phyloP scores from a whole-genome alignment of 2,329 filamentous ascomycete species.

The Corynespora cassiicola region DNA sequence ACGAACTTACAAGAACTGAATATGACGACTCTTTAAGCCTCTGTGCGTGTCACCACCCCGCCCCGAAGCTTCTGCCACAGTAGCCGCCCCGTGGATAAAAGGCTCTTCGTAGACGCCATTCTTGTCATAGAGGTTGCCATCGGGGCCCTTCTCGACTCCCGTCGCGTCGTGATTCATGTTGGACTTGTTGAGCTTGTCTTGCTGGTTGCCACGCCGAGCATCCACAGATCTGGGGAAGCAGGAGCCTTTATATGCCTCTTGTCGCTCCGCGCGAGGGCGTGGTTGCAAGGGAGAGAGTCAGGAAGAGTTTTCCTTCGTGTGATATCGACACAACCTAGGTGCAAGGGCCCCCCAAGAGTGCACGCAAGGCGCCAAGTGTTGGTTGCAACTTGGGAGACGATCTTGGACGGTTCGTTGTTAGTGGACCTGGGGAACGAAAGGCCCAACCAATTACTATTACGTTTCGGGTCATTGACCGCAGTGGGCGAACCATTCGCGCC shows the following conservation, averaged over 20 bases:
- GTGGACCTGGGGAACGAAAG: slow-evolving; percentile 29
- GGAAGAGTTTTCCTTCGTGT: too few species aligned
- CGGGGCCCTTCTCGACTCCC: slow-evolving; percentile 33
- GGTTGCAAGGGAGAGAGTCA: neutral
- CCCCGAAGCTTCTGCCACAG: slow-evolving; percentile 34
- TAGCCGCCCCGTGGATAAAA: slow-evolving; percentile 32
- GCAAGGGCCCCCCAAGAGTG: too few species aligned
- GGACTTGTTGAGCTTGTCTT: too few species aligned
- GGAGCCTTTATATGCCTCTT: too few species aligned
- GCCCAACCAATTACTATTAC: slow-evolving; percentile 32
- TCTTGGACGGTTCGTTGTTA: too few species aligned
- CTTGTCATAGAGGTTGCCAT: slow-evolving; percentile 21
- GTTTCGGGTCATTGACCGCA: slow-evolving; percentile 19
- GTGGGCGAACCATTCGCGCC: too few species aligned
- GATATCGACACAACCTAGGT: too few species aligned
- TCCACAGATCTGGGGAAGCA: too few species aligned
- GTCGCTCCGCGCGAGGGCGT: too few species aligned
- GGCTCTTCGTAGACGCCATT: slow-evolving; percentile 27
- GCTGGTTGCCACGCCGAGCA: too few species aligned
- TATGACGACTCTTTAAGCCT: slow-evolving; percentile 45
- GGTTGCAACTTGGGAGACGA: too few species aligned
- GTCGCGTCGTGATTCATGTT: slow-evolving; percentile 13
- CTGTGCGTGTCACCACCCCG: slow-evolving; percentile 41
- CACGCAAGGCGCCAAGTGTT: too few species aligned
- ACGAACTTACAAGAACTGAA: slow-evolving; percentile 41